Base-by-base conservation (phyloP, 345 rosid genomes). In the Balakata baccata region DNA sequence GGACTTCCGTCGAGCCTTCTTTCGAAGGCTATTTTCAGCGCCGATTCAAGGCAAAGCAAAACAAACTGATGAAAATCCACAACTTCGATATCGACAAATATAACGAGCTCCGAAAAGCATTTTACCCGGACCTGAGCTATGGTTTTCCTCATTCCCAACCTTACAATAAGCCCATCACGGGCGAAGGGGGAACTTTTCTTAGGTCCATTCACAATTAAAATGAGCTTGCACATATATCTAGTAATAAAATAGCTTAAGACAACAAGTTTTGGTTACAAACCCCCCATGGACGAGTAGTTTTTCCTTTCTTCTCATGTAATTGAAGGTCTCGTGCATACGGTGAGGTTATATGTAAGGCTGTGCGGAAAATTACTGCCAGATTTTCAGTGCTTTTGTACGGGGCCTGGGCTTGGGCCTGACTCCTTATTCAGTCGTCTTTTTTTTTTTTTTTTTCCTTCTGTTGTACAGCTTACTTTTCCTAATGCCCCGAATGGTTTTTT, bases 1-100 rank as follows among this genome's bases (percentile, higher is more conserved):
- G 76, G 47, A 79, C 82, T 2, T 79, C 82, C 29, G 68, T 63
- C 2, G 82, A 79, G 14, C 82, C 82, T 25, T 57, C 82, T 29
- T 79, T 79, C 45, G 76, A 79, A 66, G 82, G 76, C 10, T 79
- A 71, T 52, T 79, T 79, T 65, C 76, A 71, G 59, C 68, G 64
- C 22, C 54, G 82, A 18, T 79, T 79, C 58, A 60, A 45, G 39
- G 56, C 72, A 53, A 71, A 61, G 59, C 79, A 79, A 23, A 43
- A 51, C 52, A 79, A 75, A 57, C 76, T 79, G 51, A 71, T 75
- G 76, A 7, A 34, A 47, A 7, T 54, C 5, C 65, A 75, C 23
- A 68, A 25, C 3, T 79, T 75, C 43, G 76, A 79, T 66, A 12
- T 65, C 2, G 23, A 53, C 11, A 75, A 75, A 52, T 79, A 75